Evolutionary conservation across 1,284 basidiomycete genomes (phyloP).

Genomic region (Naganishia liquefaciens): DNA sequence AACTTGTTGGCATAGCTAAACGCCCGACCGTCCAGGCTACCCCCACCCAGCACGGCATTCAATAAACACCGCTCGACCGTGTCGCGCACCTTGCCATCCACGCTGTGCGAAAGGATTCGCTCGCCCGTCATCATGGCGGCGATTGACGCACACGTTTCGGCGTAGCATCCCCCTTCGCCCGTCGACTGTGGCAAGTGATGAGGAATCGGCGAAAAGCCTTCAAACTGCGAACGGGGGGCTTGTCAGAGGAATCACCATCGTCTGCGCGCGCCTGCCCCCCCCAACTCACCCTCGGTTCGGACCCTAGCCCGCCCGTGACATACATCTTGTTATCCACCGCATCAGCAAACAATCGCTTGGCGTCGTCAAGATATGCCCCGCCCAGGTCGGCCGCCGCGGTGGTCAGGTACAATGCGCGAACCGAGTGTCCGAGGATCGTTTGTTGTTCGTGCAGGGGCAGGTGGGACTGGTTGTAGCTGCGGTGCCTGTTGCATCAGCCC

Average conservation of each 20-base stretch:
- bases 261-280: background rate
- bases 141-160: constrained; percentile 46
- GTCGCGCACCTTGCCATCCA: constrained; percentile 40
- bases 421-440: constrained; percentile 42
- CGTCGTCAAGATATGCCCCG: constrained; percentile 39
- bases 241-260: too few relatives aligned
- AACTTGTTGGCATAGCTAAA: constrained; percentile 46
- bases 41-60: constrained; percentile 44
- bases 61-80: constrained; percentile 41
- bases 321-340: constrained; percentile 43
- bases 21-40: constrained; percentile 39
- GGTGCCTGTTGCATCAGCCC: background rate
- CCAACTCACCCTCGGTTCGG: constrained; percentile 40
- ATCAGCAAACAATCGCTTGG: constrained; percentile 37
- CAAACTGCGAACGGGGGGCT: constrained; percentile 23
- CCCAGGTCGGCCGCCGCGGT: constrained; percentile 42
- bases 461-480: constrained; percentile 43
- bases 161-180: constrained; percentile 45
- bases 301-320: constrained; percentile 43
- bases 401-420: constrained; percentile 42
- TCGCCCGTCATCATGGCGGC: constrained; percentile 46
- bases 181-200: constrained; percentile 42
- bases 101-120: constrained; percentile 38
- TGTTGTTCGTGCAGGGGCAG: constrained; percentile 39
- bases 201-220: constrained; percentile 40